Evolutionary conservation across 2,329 filamentous ascomycete genomes (phyloP).

Genomic region (Ilyonectria destructans): DNA sequence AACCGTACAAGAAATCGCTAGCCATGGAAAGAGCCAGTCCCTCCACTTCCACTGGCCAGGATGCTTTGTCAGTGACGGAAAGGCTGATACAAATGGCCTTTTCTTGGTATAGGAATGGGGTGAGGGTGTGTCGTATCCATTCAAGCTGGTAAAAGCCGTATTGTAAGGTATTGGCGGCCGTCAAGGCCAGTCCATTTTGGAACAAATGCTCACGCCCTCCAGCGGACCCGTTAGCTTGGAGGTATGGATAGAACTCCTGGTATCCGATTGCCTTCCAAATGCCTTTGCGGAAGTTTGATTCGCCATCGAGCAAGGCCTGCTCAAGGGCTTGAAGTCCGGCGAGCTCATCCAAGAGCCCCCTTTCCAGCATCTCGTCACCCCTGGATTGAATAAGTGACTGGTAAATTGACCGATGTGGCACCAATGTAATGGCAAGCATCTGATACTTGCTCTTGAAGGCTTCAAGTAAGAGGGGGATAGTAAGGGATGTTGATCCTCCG

Average conservation of each 20-base stretch:
- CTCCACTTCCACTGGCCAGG: constrained; percentile 1
- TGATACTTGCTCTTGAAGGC: background rate
- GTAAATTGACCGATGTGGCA: background rate
- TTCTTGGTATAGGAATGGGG: constrained; percentile 2
- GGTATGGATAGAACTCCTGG: background rate
- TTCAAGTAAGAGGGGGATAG: background rate
- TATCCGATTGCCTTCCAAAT: background rate
- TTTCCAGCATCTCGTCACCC: background rate
- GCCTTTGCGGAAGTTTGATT: background rate
- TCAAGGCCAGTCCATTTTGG: background rate
- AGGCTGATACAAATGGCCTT: constrained; percentile 8
- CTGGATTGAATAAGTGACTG: background rate
- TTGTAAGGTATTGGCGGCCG: constrained; percentile 8
- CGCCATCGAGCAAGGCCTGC: background rate
- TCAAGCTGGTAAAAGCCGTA: constrained; percentile 12
- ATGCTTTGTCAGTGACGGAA: constrained; percentile 4
- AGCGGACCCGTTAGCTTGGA: background rate
- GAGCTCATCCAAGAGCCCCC: background rate
- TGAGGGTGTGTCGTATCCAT: constrained; percentile 8
- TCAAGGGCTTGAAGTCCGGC: background rate
- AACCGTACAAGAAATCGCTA: constrained; percentile 11
- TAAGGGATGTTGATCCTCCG: constrained; percentile 18
- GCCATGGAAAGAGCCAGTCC: constrained; percentile 8
- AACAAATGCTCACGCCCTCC: background rate
- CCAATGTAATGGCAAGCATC: constrained; percentile 11